Evolutionary conservation across 192 early-diverging fungal species (phyloP).

Genomic region (Podila clonocystis): DNA sequence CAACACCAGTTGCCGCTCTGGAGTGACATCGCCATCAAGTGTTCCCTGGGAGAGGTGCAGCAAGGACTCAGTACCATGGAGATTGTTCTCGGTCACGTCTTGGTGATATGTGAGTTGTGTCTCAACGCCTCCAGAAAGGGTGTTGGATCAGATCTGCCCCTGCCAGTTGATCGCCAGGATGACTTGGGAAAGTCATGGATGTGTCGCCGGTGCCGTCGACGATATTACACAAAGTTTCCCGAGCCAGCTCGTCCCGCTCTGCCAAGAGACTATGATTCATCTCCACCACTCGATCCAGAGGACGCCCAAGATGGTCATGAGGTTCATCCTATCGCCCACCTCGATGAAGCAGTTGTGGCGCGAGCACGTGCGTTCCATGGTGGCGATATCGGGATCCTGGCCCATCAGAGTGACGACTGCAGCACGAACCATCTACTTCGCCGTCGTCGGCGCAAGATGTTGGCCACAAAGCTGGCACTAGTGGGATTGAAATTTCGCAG

Average conservation of each 20-base stretch:
- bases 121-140: not conserved
- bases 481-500: not conserved
- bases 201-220: slow-evolving; percentile 13
- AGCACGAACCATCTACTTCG: not conserved
- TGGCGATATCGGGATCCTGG: slow-evolving; percentile 12
- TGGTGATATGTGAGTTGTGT: slow-evolving; percentile 15
- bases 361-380: slow-evolving; percentile 6
- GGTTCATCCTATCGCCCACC: too few relatives aligned
- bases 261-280: not conserved
- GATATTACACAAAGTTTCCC: not conserved
- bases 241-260: not conserved
- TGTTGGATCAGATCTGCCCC: slow-evolving; percentile 10
- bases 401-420: not conserved
- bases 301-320: not conserved
- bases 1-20: not conserved
- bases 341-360: too few relatives aligned
- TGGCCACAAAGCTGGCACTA: slow-evolving; percentile 2
- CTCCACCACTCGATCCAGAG: not conserved
- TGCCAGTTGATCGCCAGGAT: slow-evolving; percentile 9
- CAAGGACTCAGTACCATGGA: not conserved
- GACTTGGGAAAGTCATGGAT: slow-evolving; percentile 8
- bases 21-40: not conserved
- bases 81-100: slow-evolving; percentile 8
- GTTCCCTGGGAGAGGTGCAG: not conserved
- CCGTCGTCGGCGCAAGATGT: not conserved